Evolutionary conservation across 2,329 filamentous ascomycete species (phyloP), one percentile per base, ranked within the genome.

Genomic region (Colletotrichum acutatum): DNA sequence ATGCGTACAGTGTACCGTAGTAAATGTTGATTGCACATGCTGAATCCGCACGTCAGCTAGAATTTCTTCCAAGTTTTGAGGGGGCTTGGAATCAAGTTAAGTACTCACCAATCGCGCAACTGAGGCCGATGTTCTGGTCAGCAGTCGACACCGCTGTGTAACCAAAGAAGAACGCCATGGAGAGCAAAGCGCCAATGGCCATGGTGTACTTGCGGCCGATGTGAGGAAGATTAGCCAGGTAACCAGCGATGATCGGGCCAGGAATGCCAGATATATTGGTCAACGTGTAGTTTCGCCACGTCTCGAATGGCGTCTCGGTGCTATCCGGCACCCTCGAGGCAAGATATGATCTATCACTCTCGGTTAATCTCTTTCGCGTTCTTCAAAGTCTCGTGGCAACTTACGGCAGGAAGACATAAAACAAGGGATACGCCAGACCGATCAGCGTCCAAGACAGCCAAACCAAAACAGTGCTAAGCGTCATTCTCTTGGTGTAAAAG

Each of bases 201-300:
- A 92, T 90, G 19, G 90, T 92, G 76, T 92, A 91, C 70, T 87
- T 86, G 54, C 92, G 86, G 3, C 92, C 92, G 74, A 92, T 86
- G 32, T 89, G 79, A 69, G 81, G 84, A 3, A 84, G 84, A 74
- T 90, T 88, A 79, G 90, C 92, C 85, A 95, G 87, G 78, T 86
- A 90, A 0, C 90, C 92, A 0, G 93, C 93, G 0, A 94, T 82
- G 1, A 95, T 85, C 0, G 93, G 93, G 0, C 92, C 92, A 30
- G 90, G 90, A 60, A 95, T 92, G 19, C 90, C 87, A 56, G 87
- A 89, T 28, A 93, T 84, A 75, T 93, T 94, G 65, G 90, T 90
- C 37, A 95, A 84, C 7, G 92, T 88, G 79, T 94, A 95, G 82
- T 95, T 93, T 65, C 93, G 88, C 91, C 92, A 95, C 1, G 87